Base-by-base conservation (phyloP, 2,329 filamentous ascomycete genomes). In the Aspergillus tubingensis region DNA sequence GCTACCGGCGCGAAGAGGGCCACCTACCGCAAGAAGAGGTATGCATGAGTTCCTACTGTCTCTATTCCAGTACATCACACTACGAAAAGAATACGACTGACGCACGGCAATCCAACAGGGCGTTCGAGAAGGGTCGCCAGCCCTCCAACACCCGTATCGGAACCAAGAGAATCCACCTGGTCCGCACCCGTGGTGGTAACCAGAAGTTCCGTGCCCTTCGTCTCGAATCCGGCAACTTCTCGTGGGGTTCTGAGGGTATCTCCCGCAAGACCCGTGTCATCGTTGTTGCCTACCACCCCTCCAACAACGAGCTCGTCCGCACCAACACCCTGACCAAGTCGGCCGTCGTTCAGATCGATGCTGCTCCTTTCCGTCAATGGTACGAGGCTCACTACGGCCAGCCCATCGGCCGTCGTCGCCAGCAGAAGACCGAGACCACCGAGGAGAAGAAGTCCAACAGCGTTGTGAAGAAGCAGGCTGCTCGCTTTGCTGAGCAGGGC, bases 271-370 rank as follows among this genome's bases (percentile, higher is more conserved):
- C 91, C 83, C 95, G 96, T 86, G 91, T 99, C 81, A 97, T 99
- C 81, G 92, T 86, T 77, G 96, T 99, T 84, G 90, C 89, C 80
- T 99, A 92, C 91, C 96, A 99, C 85, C 96, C 95, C 67, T 97
- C 94, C 81, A 99, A 99, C 93, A 99, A 99, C 92, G 95, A 99
- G 86, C 88, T 99, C 75, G 93, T 99, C 86, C 95, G 95, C 80
- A 99, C 95, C 83, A 99, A 99, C 90, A 98, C 95, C 85, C 88
- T 99, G 81, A 99, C 95, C 87, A 96, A 93, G 86, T 92, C 92
- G 79, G 95, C 95, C 84, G 91, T 99, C 78, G 91, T 99, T 81
- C 95, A 99, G 87, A 86, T 99, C 83, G 95, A 99, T 83, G 95
- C 96, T 76, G 92, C 95, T 68, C 95, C 95, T 73, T 99, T 99